Evolutionary conservation across 2,329 filamentous ascomycete genomes (phyloP), one percentile per base, ranked within the genome.

Genomic region (Beauveria rudraprayagi): DNA sequence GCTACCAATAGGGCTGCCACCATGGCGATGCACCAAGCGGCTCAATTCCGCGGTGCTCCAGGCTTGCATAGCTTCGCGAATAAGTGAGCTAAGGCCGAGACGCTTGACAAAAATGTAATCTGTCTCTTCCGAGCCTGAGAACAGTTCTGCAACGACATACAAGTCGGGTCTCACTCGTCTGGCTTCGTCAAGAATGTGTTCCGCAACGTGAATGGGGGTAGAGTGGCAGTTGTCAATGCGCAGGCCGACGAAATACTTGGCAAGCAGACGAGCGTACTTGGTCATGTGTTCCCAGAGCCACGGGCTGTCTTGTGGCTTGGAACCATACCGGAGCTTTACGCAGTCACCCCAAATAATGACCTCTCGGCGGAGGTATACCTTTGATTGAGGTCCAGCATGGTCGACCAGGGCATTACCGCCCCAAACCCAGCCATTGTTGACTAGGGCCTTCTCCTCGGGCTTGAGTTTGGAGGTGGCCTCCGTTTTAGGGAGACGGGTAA

Each of bases 401-500:
- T 99, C 94, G 48, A 91, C 83, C 74, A 97, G 83, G 1, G 94
- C 93, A 75, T 97, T 95, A 6, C 93, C 93, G 62, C 91, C 93
- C 94, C 94, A 99, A 9, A 99, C 92, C 94, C 94, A 99, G 48
- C 94, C 94, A 70, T 99, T 99, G 75, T 97, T 97, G 46, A 88
- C 92, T 56, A 99, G 77, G 2, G 91, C 90, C 51, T 96, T 80
- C 48, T 92, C 88, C 61, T 88, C 87, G 1, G 86, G 81, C 61
- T 86, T 86, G 69, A 95, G 88, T 69, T 90, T 87, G 63, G 85
- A 81, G 0, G 94, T 96, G 11, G 81, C 84, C 11, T 89, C 84
- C 67, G 96, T 96, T 34, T 83, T 72, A 1, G 92, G 90, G 46
- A 99, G 79, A 30, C 93, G 86, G 0, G 94, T 97, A 74, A 99